Evolutionary conservation across 2,329 filamentous ascomycete genomes (phyloP).

Genomic region (Fusarium metavorans): DNA sequence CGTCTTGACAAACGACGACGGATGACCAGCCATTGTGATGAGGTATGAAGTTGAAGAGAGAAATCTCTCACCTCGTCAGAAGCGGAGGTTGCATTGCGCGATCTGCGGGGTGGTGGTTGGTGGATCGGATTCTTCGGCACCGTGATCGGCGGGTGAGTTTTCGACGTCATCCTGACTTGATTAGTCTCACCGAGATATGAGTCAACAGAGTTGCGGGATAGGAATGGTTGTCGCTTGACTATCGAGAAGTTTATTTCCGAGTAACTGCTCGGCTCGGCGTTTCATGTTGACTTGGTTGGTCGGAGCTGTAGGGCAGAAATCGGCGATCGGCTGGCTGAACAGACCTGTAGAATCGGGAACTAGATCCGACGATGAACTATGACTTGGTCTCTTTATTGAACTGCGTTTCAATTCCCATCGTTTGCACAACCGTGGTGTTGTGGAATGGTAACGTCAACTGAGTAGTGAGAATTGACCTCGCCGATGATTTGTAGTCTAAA

Average conservation of each 20-base stretch:
- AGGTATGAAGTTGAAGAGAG: neutral
- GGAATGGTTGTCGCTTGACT: no score
- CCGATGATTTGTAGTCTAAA: neutral
- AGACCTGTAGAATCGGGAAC: neutral
- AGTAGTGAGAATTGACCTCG: neutral
- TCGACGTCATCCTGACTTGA: conserved; percentile 20
- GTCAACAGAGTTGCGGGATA: neutral
- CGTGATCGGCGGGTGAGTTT: conserved; percentile 19
- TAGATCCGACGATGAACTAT: neutral
- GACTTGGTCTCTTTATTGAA: neutral
- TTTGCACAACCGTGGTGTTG: neutral
- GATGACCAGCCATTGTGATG: conserved; percentile 11
- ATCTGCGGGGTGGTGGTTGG: conserved; percentile 23
- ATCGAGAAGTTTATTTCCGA: neutral
- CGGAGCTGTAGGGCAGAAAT: neutral
- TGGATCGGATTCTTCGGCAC: conserved; percentile 32
- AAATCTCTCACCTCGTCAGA: neutral
- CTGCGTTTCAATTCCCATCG: no score
- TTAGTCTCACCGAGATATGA: neutral
- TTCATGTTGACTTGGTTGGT: neutral
- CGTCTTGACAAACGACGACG: conserved; percentile 25
- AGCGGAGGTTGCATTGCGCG: conserved; percentile 7
- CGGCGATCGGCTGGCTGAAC: neutral
- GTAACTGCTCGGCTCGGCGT: neutral
- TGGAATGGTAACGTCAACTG: neutral